Evolutionary conservation across 768 basidiomycete species (phyloP), one percentile per base, ranked within the genome.

Genomic region (Psilocybe sp.): DNA sequence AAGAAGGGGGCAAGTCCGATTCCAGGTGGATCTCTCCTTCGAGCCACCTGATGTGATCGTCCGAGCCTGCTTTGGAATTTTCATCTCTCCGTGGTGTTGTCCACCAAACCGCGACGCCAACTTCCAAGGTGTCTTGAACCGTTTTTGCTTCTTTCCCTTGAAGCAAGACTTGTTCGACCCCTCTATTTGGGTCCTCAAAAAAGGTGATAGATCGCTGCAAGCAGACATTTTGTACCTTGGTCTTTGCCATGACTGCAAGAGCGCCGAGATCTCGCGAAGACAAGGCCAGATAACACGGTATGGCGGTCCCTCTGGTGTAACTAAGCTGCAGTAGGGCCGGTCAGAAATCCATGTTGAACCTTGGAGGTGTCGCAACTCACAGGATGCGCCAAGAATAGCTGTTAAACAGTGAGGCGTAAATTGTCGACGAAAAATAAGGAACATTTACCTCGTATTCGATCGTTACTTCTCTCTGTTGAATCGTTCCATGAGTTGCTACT

Each of bases 381-480:
- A 7, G 65, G 65, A 6, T 49, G 53, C 2, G 63, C 63, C 14
- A 64, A 46, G n/a, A 55, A 63, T 16, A 66, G 52, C 62, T 64
- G 43, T 23, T 13, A 2, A 23, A 13, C 63, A 62, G 44, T 67
- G 66, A n/a, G 61, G 60, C 59, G 64, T 68, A 5, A 45, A 54
- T 28, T 3, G 23, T 4, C 23, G 23, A 28, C 23, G 23, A 28
- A 28, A 39, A 44, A 38, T 33, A 7, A 33, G n/a, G n/a, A n/a
- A n/a, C n/a, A 53, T 40, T 47, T 52, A 52, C 51, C 16, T 51
- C 18, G 42, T 40, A 31, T 28, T 48, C 40, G 13, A 50, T n/a
- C 2, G 52, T 35, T 2, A 9, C 18, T 18, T 20, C 14, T 1
- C 36, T n/a, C 7, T 46, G 14, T 6, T 23, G 5, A 35, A 54